Conservation (phyloP, 1,284 basidiomycete genomes). For the Leucocoprinus gongylophorus region DNA sequence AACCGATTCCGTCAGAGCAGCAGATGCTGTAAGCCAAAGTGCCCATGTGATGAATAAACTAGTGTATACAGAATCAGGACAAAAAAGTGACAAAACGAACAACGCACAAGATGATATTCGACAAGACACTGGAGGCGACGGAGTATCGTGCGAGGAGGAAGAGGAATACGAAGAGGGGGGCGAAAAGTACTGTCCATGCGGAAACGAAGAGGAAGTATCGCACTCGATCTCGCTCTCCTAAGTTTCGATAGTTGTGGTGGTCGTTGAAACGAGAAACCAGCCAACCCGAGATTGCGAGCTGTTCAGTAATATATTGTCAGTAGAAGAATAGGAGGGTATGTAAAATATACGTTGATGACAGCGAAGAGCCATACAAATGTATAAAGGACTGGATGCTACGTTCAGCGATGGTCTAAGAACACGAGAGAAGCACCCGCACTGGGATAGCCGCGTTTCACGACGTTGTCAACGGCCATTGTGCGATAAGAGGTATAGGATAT, state of each 20-base stretch:
- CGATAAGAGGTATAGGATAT: not conserved
- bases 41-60: no score
- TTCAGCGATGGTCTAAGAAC: not conserved
- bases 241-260: conserved; percentile 45
- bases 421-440: not conserved
- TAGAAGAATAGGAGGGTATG: not conserved
- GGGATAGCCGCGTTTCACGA: conserved; percentile 6
- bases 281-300: conserved; percentile 67
- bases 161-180: conserved; percentile 42
- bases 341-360: conserved; percentile 45
- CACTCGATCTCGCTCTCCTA: conserved; percentile 50
- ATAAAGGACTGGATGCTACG: conserved; percentile 32
- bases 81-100: no score
- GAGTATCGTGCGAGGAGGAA: conserved; percentile 45
- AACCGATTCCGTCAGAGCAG: no score
- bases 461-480: conserved; percentile 1
- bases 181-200: conserved; percentile 60
- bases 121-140: conserved; percentile 50
- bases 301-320: not conserved
- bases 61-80: no score
- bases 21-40: no score
- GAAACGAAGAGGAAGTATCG: conserved; percentile 62
- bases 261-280: conserved; percentile 51
- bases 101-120: conserved; percentile 58
- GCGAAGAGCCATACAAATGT: conserved; percentile 48